Evolutionary conservation across 2,329 filamentous ascomycete species (phyloP), one percentile per base, ranked within the genome.

Genomic region (Colletotrichum horii): DNA sequence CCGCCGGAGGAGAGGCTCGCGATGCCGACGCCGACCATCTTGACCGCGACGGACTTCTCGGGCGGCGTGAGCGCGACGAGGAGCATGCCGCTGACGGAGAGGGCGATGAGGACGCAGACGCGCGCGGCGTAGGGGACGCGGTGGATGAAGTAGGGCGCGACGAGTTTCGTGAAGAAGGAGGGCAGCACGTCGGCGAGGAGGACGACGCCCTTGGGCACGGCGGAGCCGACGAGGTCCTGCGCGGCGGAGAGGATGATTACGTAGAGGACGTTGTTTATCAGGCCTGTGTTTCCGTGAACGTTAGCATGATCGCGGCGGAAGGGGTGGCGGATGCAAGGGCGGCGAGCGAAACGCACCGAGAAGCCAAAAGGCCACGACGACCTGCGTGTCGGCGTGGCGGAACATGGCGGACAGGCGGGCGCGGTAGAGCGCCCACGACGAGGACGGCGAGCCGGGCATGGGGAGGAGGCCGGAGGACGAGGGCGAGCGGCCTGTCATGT

Each of bases 211-310:
- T 98, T 98, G 66, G 97, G 97, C 2, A 98, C 89, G 36, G 95
- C 93, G 36, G 95, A 93, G 43, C 96, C 96, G 80, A 98, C 97
- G 77, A 99, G 94, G 82, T 99, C 97, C 80, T 98, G 94, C 5
- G 97, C 97, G 43, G 97, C 95, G 34, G 96, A 97, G 81, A 99
- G 94, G 82, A 98, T 97, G 83, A 98, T 95, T 71, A 98, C 96
- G 85, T 98, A 98, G 86, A 98, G 94, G 79, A 98, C 95, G 87
- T 98, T 98, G 86, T 99, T 98, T 83, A 98, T 97, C 22, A 97
- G 87, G 68, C 95, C 95, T 96, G 81, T 34, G 15, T 22, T 8
- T 4, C 11, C 28, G 28, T 28, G 28, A 28, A 28, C 4, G 30
- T 56, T 66, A 76, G 75, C n/a, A 16, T 22, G 38, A 8, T 3